Percentiles rank a stretch among this genome's conserved stretches.
Evolutionary conservation across 352 stramenopile species (phyloP).

Genomic region (Globisporangium yorkense): DNA sequence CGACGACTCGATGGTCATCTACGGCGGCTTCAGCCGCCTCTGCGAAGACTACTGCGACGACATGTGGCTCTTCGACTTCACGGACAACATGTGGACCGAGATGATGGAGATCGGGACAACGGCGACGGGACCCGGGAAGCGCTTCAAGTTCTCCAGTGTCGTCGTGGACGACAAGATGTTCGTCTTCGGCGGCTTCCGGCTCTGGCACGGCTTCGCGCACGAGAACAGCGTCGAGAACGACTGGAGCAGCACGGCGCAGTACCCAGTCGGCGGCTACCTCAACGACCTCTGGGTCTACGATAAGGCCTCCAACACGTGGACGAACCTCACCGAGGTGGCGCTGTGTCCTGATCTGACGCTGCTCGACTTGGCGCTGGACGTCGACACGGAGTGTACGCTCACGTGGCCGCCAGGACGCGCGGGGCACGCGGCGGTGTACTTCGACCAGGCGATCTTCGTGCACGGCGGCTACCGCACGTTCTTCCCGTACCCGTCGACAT

Average conservation of each 20-base stretch:
- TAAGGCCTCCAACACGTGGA: conserved; percentile 57
- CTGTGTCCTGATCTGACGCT: conserved; percentile 51
- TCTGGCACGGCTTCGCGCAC: conserved; percentile 94
- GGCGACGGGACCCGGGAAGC: conserved; percentile 68
- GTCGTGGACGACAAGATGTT: conserved; percentile 51
- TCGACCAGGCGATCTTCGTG: conserved; percentile 76
- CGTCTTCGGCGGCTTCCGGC: conserved; percentile 90
- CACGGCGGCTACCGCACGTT: conserved; percentile 94
- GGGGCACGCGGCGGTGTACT: conserved; percentile 76
- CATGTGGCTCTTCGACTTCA: conserved; percentile 93
- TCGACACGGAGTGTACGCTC: conserved; percentile 72
- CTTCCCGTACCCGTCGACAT: conserved; percentile 92
- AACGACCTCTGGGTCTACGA: conserved; percentile 93
- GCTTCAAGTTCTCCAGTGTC: conserved; percentile 91
- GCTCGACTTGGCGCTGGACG: conserved; percentile 53
- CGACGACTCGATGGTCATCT: conserved; percentile 90
- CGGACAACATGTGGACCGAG: conserved; percentile 86
- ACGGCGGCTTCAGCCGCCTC: conserved; percentile 89
- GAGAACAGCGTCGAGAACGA: conserved; percentile 88
- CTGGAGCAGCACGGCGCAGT: conserved; percentile 70
- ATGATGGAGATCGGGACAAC: conserved; percentile 70
- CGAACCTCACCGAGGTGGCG: conserved; percentile 61
- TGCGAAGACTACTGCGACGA: conserved; percentile 97
- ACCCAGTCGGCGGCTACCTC: conserved; percentile 91
- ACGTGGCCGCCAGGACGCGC: conserved; percentile 85